Base-by-base conservation (phyloP, 495 filamentous ascomycete genomes). In the Sporormia fimetaria region DNA sequence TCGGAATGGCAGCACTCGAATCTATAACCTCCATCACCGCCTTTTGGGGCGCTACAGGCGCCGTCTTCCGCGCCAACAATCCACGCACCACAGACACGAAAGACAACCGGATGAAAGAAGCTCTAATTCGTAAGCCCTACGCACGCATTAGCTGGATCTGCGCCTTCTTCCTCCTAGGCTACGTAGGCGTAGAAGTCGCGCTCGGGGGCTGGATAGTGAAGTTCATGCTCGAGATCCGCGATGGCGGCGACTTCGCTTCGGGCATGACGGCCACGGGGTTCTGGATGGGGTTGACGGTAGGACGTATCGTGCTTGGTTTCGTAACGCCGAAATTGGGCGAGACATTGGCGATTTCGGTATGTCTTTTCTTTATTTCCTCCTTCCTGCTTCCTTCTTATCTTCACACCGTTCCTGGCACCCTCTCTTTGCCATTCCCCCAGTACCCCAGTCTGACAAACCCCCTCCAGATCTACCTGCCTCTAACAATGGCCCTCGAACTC, bases 141-240 rank as follows among this genome's bases (percentile, higher is more conserved):
- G 61, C 63, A 4, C 61, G 63, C 15, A 70, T 90, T 3, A 80
- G 80, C 18, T 94, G 84, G 83, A 59, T 90, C 16, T 73, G 75
- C 24, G 71, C 86, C 6, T 29, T 81, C 11, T 93, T 92, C 61
- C 61, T 90, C 25, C 67, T 93, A 2, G 73, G 72, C 26, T 92
- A 90, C 52, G 82, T 90, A 8, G 86, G 86, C 28, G 63, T 78
- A n/a, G 86, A 94, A 57, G 86, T 94, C 15, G 76, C 79, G 0
- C 68, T 93, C 0, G 83, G 84, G 21, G 76, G 76, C 6, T 81
- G 76, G 76, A 73, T 80, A 44, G 73, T 77, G 23, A 70, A 66
- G 2, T 81, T 78, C 45, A 79, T 79, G 73, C 71, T 74, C 11
- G 61, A 63, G 9, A 68, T 78, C 12, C 62, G 76, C 12, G 53